phyloP scores from a whole-genome alignment of 768 basidiomycete species.

The Kwoniella mangroviensis region DNA sequence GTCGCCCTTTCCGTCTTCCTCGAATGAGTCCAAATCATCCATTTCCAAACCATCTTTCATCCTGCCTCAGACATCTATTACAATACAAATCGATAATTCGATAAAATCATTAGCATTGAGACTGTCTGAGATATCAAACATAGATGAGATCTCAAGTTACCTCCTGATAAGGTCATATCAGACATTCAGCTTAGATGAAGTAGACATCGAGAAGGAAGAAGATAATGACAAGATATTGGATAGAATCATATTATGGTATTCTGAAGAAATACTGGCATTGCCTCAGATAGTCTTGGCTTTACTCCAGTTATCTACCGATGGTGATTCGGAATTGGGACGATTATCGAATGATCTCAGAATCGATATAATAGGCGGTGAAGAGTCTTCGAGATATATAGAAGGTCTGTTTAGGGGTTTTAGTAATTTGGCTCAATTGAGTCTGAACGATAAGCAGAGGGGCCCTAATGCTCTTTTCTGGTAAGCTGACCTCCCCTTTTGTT shows the following conservation, averaged over 20 bases:
- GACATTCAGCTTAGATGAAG: conserved; percentile 64
- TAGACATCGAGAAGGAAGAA: conserved; percentile 61
- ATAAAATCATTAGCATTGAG: conserved; percentile 73
- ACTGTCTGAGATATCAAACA: conserved; percentile 72
- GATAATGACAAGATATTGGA: conserved; percentile 60
- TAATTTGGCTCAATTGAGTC: conserved; percentile 55
- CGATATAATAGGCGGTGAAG: conserved; percentile 68
- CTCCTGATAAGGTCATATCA: conserved; percentile 74
- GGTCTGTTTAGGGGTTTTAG: conserved; percentile 68
- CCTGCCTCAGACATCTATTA: conserved; percentile 67
- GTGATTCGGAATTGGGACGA: conserved; percentile 53
- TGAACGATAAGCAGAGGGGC: conserved; percentile 41
- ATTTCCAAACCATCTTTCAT: conserved; percentile 72
- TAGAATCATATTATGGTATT: conserved; percentile 76
- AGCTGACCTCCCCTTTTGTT: conserved; percentile 13
- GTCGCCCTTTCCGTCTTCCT: conserved; percentile 72
- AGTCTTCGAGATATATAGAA: conserved; percentile 69
- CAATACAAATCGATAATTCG: conserved; percentile 68
- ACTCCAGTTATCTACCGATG: conserved; percentile 69
- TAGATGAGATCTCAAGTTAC: conserved; percentile 81
- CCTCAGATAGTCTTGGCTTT: conserved; percentile 74
- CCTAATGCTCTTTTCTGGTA: conserved; percentile 41
- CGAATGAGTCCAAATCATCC: conserved; percentile 68
- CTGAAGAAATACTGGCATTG: conserved; percentile 74
- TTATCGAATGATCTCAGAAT: conserved; percentile 34